These are phyloP conservation scores for Globisporangium middletonii DNA, from an alignment of 352 stramenopile genomes.

Conservation along the genomic window DNA sequence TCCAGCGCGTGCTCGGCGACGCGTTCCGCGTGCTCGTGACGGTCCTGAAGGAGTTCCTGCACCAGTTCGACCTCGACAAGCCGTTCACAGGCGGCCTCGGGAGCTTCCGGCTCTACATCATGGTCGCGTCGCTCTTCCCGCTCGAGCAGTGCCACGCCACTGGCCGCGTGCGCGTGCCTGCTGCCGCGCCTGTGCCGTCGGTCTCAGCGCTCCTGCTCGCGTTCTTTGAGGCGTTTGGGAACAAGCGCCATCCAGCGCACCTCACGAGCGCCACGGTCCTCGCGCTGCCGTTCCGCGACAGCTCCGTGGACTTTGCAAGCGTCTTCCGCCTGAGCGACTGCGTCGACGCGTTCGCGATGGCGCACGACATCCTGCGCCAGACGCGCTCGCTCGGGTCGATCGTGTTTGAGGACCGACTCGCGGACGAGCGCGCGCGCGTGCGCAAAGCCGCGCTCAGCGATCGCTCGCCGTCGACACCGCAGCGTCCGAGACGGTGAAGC, in stretches of 20 bases:
- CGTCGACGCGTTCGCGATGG: slow-evolving; percentile 65
- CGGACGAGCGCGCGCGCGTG: slow-evolving; percentile 24
- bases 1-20: slow-evolving; percentile 36
- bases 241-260: slow-evolving; percentile 43
- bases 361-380: slow-evolving; percentile 46
- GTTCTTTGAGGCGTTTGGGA: slow-evolving; percentile 70
- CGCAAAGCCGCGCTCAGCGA: too few species aligned
- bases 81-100: slow-evolving; percentile 70
- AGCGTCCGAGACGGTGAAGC: too few species aligned
- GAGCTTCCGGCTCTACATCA: slow-evolving; percentile 78
- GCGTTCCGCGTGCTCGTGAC: slow-evolving; percentile 48
- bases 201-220: slow-evolving; percentile 28
- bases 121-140: slow-evolving; percentile 67
- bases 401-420: slow-evolving; percentile 49
- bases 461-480: too few species aligned
- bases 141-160: slow-evolving; percentile 8
- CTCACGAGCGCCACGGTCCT: slow-evolving; percentile 46
- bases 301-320: slow-evolving; percentile 43
- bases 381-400: slow-evolving; percentile 43
- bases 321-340: slow-evolving; percentile 68
- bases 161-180: background rate
- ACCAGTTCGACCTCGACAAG: slow-evolving; percentile 76
- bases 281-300: slow-evolving; percentile 27
- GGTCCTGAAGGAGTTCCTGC: slow-evolving; percentile 75
- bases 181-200: background rate